A percentile compares a stretch with the other conserved stretches of the same genome.
Conservation (phyloP, 2,329 filamentous ascomycete genomes). For the Aspergillus brasiliensis region DNA sequence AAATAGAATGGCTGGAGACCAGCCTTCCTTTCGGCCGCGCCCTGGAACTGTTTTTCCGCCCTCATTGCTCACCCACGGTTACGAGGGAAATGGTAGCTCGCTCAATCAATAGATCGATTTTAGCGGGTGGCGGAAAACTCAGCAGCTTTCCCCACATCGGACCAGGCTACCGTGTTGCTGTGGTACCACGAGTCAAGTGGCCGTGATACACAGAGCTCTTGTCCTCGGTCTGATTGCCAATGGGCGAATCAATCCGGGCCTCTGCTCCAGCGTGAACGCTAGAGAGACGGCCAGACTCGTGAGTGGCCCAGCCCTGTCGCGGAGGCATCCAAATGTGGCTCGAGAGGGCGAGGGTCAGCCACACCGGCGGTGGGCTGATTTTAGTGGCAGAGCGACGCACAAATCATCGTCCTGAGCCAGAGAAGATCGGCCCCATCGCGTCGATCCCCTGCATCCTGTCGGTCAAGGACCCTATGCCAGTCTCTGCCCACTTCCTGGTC, state of each 20-base stretch:
- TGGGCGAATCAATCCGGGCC: background rate
- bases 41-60: background rate
- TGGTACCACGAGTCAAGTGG: background rate
- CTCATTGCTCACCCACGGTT: background rate
- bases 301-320: background rate
- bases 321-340: conserved; percentile 4
- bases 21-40: background rate
- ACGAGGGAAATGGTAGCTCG: background rate
- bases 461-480: conserved; percentile 3
- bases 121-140: conserved; percentile 14
- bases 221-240: too few species aligned
- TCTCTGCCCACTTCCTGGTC: background rate
- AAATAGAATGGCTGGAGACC: background rate
- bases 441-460: conserved; percentile 12
- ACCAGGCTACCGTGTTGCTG: background rate
- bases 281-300: background rate
- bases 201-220: background rate
- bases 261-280: background rate
- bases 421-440: conserved; percentile 2
- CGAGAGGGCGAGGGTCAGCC: background rate
- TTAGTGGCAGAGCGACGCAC: background rate
- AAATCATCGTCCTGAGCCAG: background rate
- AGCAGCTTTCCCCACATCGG: conserved; percentile 7
- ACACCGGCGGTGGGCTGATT: conserved; percentile 11
- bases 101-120: conserved; percentile 1